These are phyloP conservation scores for Aspergillus flavus DNA, from an alignment of 2,329 filamentous ascomycete species.

Conservation along the genomic window DNA sequence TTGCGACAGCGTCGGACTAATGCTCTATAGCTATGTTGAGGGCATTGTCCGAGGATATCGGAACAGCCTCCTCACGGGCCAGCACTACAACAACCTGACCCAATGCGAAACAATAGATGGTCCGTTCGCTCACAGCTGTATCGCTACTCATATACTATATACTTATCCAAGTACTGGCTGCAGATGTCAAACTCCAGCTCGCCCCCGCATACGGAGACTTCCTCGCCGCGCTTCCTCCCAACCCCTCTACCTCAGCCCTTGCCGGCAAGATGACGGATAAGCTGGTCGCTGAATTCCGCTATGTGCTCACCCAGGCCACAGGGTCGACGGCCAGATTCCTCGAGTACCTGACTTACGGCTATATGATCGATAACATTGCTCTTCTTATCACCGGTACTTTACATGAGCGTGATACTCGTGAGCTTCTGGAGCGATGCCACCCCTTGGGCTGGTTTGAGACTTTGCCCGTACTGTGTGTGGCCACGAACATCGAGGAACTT, in stretches of 20 bases:
- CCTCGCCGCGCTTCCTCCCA: slow-evolving; percentile 87
- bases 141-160: slow-evolving; percentile 6
- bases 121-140: slow-evolving; percentile 47
- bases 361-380: slow-evolving; percentile 99
- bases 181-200: slow-evolving; percentile 97
- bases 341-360: slow-evolving; percentile 97
- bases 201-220: slow-evolving; percentile 97
- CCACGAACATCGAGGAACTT: slow-evolving; percentile 96
- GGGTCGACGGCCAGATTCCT: slow-evolving; percentile 93
- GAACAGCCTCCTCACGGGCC: slow-evolving; percentile 84
- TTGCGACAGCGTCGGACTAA: slow-evolving; percentile 20
- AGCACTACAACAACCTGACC: slow-evolving; percentile 93
- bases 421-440: slow-evolving; percentile 93
- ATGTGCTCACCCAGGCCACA: slow-evolving; percentile 89
- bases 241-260: slow-evolving; percentile 93
- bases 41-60: slow-evolving; percentile 96
- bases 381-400: slow-evolving; percentile 96
- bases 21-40: slow-evolving; percentile 76
- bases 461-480: slow-evolving; percentile 95
- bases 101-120: slow-evolving; percentile 98
- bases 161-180: slow-evolving; percentile 4
- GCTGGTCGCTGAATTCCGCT: slow-evolving; percentile 95
- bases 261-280: slow-evolving; percentile 97
- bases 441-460: slow-evolving; percentile 99
- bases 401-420: slow-evolving; percentile 94